phyloP scores from a whole-genome alignment of 2,329 filamentous ascomycete species.

The Metarhizium robertsii region DNA sequence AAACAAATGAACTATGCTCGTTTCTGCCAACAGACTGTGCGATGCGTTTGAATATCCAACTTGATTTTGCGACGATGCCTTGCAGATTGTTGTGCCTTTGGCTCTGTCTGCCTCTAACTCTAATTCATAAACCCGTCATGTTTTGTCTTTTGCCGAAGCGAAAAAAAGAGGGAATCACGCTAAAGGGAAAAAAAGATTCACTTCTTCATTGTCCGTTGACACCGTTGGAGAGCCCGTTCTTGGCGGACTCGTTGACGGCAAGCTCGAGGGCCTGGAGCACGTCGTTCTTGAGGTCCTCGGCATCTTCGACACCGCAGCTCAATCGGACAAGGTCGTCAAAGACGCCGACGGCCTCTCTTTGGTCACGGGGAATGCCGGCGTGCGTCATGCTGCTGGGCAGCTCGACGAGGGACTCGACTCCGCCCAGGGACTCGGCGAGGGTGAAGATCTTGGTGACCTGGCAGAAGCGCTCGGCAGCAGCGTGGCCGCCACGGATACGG shows the following conservation, averaged over 20 bases:
- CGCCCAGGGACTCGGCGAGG: slow-evolving; percentile 83
- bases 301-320: slow-evolving; percentile 91
- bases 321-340: slow-evolving; percentile 90
- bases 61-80: neutral
- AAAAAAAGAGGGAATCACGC: no score
- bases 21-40: neutral
- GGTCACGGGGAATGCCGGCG: slow-evolving; percentile 81
- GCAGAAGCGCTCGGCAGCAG: slow-evolving; percentile 87
- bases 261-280: slow-evolving; percentile 73
- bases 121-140: neutral
- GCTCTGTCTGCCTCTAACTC: neutral
- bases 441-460: slow-evolving; percentile 83
- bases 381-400: slow-evolving; percentile 96
- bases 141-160: neutral
- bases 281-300: slow-evolving; percentile 73
- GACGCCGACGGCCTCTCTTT: slow-evolving; percentile 86
- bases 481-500: slow-evolving; percentile 78
- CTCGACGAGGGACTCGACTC: slow-evolving; percentile 86
- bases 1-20: neutral
- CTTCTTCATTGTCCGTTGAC: slow-evolving; percentile 15
- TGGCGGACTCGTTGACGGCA: slow-evolving; percentile 40
- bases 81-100: neutral
- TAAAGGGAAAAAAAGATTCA: neutral
- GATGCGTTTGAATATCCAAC: neutral
- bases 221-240: slow-evolving; percentile 19